Evolutionary conservation across 1,284 basidiomycete genomes (phyloP).

Genomic region (Ganoderma lucidum): DNA sequence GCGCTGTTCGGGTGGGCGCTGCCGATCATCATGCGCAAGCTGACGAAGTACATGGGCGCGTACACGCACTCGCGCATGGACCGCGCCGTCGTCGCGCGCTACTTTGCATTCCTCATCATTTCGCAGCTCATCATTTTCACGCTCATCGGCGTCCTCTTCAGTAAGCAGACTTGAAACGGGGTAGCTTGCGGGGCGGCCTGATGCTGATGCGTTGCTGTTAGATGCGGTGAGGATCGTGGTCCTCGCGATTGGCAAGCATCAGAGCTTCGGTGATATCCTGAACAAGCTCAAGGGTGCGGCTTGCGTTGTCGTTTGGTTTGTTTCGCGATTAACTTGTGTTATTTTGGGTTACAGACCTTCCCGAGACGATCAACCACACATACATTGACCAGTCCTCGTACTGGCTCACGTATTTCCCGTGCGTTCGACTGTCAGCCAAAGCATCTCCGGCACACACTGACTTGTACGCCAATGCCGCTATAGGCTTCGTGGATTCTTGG

Average conservation of each 20-base stretch:
- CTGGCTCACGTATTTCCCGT: conserved; percentile 96
- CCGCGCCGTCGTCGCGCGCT: conserved; percentile 88
- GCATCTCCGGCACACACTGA: not conserved
- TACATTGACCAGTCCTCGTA: conserved; percentile 89
- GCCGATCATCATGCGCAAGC: conserved; percentile 87
- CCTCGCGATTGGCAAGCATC: conserved; percentile 68
- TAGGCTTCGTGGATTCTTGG: conserved; percentile 91
- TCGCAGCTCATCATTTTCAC: conserved; percentile 93
- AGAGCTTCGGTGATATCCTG: conserved; percentile 75
- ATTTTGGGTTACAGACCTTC: conserved; percentile 57
- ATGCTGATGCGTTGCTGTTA: conserved; percentile 35
- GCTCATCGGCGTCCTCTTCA: conserved; percentile 87
- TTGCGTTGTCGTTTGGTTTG: not conserved
- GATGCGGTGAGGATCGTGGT: conserved; percentile 75
- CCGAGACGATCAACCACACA: conserved; percentile 76
- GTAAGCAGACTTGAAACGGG: conserved; percentile 50
- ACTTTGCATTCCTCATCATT: conserved; percentile 92
- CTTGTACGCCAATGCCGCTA: not conserved
- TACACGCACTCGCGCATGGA: conserved; percentile 84
- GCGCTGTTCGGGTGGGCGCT: conserved; percentile 90
- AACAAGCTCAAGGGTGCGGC: conserved; percentile 68
- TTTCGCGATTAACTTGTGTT: not conserved
- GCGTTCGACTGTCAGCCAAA: conserved; percentile 39
- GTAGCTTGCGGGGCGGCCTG: not conserved
- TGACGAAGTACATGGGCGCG: conserved; percentile 85